These are phyloP conservation scores for Aspergillus indologenus DNA, from an alignment of 495 filamentous ascomycete species.

Conservation along the genomic window DNA sequence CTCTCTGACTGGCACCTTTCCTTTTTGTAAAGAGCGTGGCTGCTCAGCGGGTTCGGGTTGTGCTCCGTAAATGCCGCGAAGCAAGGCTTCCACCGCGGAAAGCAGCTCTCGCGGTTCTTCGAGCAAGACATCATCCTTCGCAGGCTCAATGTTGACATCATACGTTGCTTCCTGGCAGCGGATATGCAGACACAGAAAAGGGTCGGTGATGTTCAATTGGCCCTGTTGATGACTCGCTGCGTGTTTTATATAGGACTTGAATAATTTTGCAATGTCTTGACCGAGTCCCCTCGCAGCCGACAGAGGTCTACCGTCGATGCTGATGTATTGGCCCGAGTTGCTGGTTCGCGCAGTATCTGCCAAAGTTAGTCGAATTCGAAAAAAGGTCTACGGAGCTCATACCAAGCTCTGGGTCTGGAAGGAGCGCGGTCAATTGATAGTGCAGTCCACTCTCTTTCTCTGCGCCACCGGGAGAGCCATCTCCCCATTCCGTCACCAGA, in stretches of 20 bases:
- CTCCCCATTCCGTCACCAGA: constrained; percentile 31
- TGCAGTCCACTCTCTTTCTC: constrained; percentile 1
- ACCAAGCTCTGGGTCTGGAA: constrained; percentile 53
- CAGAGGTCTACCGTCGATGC: constrained; percentile 75
- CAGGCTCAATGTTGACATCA: constrained; percentile 85
- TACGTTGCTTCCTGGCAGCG: constrained; percentile 68
- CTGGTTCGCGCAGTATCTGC: constrained; percentile 52
- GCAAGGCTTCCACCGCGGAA: constrained; percentile 50
- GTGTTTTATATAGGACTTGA: constrained; percentile 55
- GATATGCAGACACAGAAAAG: constrained; percentile 74
- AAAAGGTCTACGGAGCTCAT: constrained; percentile 1
- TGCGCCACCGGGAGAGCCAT: constrained; percentile 8
- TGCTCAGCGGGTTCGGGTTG: constrained; percentile 15
- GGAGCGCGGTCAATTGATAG: constrained; percentile 55
- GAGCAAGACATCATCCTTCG: constrained; percentile 88
- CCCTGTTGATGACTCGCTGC: constrained; percentile 23
- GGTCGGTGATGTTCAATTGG: constrained; percentile 45
- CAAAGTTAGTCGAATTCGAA: constrained; percentile 13
- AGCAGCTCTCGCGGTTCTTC: constrained; percentile 55
- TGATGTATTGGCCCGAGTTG: constrained; percentile 62
- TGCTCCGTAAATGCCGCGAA: constrained; percentile 52
- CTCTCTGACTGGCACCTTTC: constrained; percentile 3
- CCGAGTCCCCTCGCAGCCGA: constrained; percentile 58
- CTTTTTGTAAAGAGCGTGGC: constrained; percentile 1
- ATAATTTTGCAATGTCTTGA: constrained; percentile 62